phyloP scores from a whole-genome alignment of 306 rosid genomes.

The Cicer cuneatum region DNA sequence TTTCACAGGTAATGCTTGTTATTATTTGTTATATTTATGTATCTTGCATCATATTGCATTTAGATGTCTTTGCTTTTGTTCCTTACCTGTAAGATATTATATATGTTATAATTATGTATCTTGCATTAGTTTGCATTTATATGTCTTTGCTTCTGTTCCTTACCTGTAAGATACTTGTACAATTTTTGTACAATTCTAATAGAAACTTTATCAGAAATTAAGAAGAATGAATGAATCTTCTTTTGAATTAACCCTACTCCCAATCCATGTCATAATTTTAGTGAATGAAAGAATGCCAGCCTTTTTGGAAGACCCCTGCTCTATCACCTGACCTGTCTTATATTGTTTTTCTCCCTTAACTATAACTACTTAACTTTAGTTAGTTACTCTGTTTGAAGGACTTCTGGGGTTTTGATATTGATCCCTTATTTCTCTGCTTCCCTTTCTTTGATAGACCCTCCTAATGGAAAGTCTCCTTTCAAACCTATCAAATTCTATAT shows the following conservation, averaged over 20 bases:
- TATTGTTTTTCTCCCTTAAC: neutral
- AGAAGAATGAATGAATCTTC: neutral
- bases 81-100: neutral
- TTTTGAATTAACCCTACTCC: neutral
- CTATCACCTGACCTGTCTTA: no score
- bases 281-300: constrained; percentile 6
- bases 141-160: constrained; percentile 27
- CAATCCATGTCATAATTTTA: neutral
- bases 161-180: constrained; percentile 10
- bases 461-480: neutral
- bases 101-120: constrained; percentile 17
- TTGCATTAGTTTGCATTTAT: constrained; percentile 40
- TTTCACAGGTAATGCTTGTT: constrained; percentile 76
- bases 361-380: neutral
- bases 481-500: neutral
- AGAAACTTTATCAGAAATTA: neutral
- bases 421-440: neutral
- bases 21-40: constrained; percentile 11
- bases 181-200: constrained; percentile 3
- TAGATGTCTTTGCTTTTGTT: constrained; percentile 31
- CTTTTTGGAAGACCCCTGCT: neutral
- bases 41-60: constrained; percentile 39
- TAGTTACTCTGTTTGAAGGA: neutral
- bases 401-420: neutral
- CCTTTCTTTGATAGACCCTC: neutral